phyloP scores from a whole-genome alignment of 768 basidiomycete genomes.

The Mrakia hoshinonis region DNA sequence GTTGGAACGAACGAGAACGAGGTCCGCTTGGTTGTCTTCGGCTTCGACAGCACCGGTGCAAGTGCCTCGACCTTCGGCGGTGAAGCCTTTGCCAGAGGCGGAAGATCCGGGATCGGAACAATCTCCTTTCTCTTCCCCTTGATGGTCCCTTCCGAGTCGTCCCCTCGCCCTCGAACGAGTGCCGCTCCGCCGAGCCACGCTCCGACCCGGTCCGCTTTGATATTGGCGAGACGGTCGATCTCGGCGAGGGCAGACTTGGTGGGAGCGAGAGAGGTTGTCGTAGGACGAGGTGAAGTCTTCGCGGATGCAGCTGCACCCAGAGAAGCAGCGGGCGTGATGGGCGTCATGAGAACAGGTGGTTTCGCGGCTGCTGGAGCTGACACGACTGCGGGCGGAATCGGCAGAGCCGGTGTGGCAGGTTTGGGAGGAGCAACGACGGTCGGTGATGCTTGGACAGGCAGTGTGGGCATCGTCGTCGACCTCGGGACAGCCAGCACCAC shows the following conservation, averaged over 20 bases:
- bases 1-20: too few relatives aligned
- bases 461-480: conserved; percentile 3
- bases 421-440: too few relatives aligned
- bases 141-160: background rate
- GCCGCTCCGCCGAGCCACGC: background rate
- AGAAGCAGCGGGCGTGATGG: background rate
- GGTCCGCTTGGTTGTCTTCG: too few relatives aligned
- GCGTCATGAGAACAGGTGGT: too few relatives aligned
- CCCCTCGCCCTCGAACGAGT: background rate
- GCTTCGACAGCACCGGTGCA: too few relatives aligned
- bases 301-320: background rate
- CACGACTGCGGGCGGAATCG: background rate
- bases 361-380: too few relatives aligned
- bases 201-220: conserved; percentile 2
- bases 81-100: background rate
- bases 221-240: background rate
- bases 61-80: too few relatives aligned
- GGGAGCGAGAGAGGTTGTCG: background rate
- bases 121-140: background rate
- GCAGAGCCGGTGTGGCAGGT: background rate
- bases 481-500: background rate
- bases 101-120: background rate
- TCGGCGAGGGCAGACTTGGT: conserved; percentile 10
- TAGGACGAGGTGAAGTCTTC: background rate
- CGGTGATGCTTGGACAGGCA: background rate